Base-by-base conservation (phyloP, 2,329 filamentous ascomycete genomes). In the Fusarium miscanthi region DNA sequence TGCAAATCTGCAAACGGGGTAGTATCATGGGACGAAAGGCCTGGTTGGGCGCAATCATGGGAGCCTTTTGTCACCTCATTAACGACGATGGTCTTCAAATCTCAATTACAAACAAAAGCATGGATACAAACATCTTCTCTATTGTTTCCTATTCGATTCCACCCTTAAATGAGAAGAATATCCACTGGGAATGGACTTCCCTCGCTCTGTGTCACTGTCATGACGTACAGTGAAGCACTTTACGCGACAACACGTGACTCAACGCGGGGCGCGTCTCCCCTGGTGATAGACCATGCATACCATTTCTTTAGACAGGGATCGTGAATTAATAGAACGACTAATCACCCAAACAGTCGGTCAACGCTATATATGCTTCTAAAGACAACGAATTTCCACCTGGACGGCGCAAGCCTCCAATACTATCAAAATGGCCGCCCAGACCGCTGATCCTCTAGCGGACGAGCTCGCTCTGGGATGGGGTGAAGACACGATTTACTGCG, bases 401-500 rank as follows among this genome's bases (percentile, higher is more conserved):
- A 73, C 40, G 46, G 69, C 57, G 49, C 57, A 63, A 63, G 65
- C 64, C 66, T 72, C 57, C 57, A 56, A 57, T 51, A 51, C 59
- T 59, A 42, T 57, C 53, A 60, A 57, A 43, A 78, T 74, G 72
- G 19, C 59, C n/a, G n/a, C 17, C 10, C 59, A 66, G 51, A 57
- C 42, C 57, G 52, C 41, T 57, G 67, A 72, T 30, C 63, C 49
- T 30, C 46, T 59, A 37, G 65, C 46, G 6, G 69, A 66, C 37
- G 59, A 71, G 63, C 59, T 69, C 48, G 61, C 59, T 31, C 58
- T 68, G 10, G 67, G 73, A 40, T 79, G 78, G 77, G 72, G 62
- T 31, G 70, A 81, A 57, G 80, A 81, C 51, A 76, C 75, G 5
- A 80, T 88, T 33, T 86, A 89, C 72, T 87, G 84, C 75, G 84